Evolutionary conservation across 1,284 basidiomycete genomes (phyloP).

Genomic region (Sparassis latifolia): DNA sequence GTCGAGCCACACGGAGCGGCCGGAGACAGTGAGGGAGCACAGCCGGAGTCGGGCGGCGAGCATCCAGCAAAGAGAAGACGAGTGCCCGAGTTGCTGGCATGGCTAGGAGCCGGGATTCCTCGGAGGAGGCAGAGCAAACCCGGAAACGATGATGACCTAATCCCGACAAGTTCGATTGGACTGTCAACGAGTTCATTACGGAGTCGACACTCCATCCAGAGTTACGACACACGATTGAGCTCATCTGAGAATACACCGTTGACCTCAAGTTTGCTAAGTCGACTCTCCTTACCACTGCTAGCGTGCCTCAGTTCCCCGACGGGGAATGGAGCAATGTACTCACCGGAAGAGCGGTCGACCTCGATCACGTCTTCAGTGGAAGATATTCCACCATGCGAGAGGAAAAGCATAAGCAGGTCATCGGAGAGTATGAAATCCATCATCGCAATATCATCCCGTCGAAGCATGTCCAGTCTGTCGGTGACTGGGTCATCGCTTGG

Average conservation of each 20-base stretch:
- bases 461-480: neutral
- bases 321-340: conserved; percentile 5
- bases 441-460: neutral
- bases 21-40: neutral
- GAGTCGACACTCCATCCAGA: neutral
- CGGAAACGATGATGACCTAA: neutral
- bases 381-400: neutral
- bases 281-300: neutral
- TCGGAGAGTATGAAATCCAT: neutral
- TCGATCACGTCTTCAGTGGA: conserved; percentile 3
- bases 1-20: neutral
- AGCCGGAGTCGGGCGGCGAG: neutral
- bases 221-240: neutral
- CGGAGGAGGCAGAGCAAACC: neutral
- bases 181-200: neutral
- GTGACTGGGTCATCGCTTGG: conserved; percentile 1
- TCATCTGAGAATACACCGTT: neutral
- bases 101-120: neutral
- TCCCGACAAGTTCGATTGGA: neutral
- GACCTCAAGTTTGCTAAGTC: neutral
- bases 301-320: neutral
- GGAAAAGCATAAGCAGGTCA: neutral
- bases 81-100: neutral
- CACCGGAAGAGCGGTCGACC: conserved; percentile 2
- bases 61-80: neutral